These are phyloP conservation scores for Mycogone perniciosa DNA, from an alignment of 2,329 filamentous ascomycete species.

Conservation along the genomic window DNA sequence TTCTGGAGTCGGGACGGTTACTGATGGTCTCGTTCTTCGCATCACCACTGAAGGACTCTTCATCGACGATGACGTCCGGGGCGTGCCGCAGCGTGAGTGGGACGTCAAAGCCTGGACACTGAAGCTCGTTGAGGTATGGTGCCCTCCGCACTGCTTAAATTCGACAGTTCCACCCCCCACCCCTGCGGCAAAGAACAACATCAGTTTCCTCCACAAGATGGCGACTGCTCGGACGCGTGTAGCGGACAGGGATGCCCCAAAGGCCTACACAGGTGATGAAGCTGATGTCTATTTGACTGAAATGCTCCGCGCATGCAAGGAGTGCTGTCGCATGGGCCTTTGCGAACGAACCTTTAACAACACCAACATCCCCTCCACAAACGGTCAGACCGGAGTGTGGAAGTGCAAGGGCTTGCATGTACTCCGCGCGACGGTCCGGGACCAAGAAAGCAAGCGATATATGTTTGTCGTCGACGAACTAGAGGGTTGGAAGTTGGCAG, in stretches of 20 bases:
- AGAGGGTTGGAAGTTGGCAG: conserved; percentile 62
- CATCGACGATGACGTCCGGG: conserved; percentile 90
- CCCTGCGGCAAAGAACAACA: conserved; percentile 34
- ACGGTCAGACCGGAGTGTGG: conserved; percentile 47
- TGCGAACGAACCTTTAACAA: conserved; percentile 39
- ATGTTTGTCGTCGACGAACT: conserved; percentile 59
- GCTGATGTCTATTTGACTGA: conserved; percentile 59
- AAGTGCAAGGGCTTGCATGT: conserved; percentile 53
- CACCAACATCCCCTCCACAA: conserved; percentile 35
- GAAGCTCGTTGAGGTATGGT: conserved; percentile 86
- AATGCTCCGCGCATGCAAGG: conserved; percentile 58
- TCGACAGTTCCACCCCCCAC: conserved; percentile 34
- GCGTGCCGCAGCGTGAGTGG: conserved; percentile 94
- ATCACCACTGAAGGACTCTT: conserved; percentile 94
- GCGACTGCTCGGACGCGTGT: conserved; percentile 41
- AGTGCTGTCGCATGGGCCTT: conserved; percentile 52
- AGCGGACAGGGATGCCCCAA: conserved; percentile 42
- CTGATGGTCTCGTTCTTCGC: conserved; percentile 83
- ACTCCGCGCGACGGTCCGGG: conserved; percentile 56
- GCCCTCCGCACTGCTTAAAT: conserved; percentile 56
- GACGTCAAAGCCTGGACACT: conserved; percentile 98
- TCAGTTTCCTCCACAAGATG: conserved; percentile 41
- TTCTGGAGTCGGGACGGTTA: conserved; percentile 76
- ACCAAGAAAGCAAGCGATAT: conserved; percentile 61
- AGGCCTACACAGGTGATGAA: conserved; percentile 54